A percentile compares a stretch with the other conserved stretches of the same genome.
Conservation (phyloP, 2,329 filamentous ascomycete genomes). For the Xylariaceae sp. region DNA sequence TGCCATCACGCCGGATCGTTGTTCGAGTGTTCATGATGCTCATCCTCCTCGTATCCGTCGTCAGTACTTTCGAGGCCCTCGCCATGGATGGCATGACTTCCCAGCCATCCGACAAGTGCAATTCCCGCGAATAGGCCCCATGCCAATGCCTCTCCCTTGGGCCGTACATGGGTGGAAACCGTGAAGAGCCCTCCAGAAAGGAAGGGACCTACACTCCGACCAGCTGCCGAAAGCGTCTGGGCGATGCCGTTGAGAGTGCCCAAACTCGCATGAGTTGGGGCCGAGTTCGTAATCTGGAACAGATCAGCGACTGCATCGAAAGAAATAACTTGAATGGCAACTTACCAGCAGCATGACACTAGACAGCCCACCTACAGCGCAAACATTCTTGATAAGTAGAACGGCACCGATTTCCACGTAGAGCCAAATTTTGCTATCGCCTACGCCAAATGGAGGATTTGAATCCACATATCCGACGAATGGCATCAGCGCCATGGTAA, state of each 20-base stretch:
- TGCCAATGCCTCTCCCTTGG: conserved; percentile 81
- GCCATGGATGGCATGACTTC: conserved; percentile 77
- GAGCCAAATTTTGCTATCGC: conserved; percentile 68
- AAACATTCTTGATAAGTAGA: conserved; percentile 86
- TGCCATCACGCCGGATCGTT: conserved; percentile 9
- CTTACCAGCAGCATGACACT: conserved; percentile 84
- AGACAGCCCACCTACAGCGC: conserved; percentile 85
- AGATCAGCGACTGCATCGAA: not conserved
- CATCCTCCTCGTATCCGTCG: conserved; percentile 41
- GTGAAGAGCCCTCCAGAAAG: conserved; percentile 86
- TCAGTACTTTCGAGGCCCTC: conserved; percentile 62
- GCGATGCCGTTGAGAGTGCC: conserved; percentile 92
- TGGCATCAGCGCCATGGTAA: conserved; percentile 86
- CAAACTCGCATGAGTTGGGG: conserved; percentile 80
- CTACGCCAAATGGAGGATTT: conserved; percentile 57
- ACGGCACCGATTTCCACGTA: conserved; percentile 81
- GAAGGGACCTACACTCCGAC: conserved; percentile 85
- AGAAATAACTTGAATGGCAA: conserved; percentile 19
- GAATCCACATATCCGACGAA: conserved; percentile 79
- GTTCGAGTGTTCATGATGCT: conserved; percentile 6
- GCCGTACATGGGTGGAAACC: conserved; percentile 69
- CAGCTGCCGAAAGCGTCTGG: conserved; percentile 89
- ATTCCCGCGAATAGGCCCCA: conserved; percentile 89
- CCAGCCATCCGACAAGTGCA: conserved; percentile 75
- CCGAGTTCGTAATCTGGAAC: conserved; percentile 81